Evolutionary conservation across 2,329 filamentous ascomycete species (phyloP).

Genomic region (Clonostachys solani): DNA sequence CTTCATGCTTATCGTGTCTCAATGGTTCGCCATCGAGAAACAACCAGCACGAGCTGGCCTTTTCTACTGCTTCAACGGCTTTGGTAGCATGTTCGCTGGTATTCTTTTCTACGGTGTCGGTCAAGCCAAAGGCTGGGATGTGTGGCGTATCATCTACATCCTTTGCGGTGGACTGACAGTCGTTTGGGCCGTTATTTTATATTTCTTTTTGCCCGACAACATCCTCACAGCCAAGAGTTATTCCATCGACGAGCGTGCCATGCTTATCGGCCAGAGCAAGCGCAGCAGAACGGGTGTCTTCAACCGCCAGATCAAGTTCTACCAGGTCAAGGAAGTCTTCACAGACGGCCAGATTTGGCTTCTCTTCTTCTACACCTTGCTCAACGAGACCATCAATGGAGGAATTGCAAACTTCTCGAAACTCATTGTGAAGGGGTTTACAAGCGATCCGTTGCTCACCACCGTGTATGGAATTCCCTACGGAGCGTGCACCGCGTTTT

Average conservation of each 20-base stretch:
- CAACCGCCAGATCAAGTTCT: constrained; percentile 27
- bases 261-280: constrained; percentile 57
- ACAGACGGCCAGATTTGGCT: constrained; percentile 31
- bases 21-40: constrained; percentile 29
- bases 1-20: constrained; percentile 37
- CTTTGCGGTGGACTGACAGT: constrained; percentile 39
- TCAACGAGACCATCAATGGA: constrained; percentile 12
- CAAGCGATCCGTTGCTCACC: constrained; percentile 19
- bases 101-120: constrained; percentile 44
- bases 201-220: constrained; percentile 34
- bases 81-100: constrained; percentile 28
- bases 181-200: constrained; percentile 34
- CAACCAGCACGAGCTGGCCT: constrained; percentile 36
- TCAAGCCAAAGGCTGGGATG: constrained; percentile 30
- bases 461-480: constrained; percentile 33
- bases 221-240: constrained; percentile 4
- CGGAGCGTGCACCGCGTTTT: constrained; percentile 4
- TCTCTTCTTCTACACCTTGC: constrained; percentile 22
- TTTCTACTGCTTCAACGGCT: constrained; percentile 6
- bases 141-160: constrained; percentile 48
- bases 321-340: constrained; percentile 30
- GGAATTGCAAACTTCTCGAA: constrained; percentile 15
- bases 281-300: constrained; percentile 30
- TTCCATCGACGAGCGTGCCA: constrained; percentile 3
- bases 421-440: constrained; percentile 26